phyloP scores from a whole-genome alignment of 306 rosid species.

The Purshia tridentata region DNA sequence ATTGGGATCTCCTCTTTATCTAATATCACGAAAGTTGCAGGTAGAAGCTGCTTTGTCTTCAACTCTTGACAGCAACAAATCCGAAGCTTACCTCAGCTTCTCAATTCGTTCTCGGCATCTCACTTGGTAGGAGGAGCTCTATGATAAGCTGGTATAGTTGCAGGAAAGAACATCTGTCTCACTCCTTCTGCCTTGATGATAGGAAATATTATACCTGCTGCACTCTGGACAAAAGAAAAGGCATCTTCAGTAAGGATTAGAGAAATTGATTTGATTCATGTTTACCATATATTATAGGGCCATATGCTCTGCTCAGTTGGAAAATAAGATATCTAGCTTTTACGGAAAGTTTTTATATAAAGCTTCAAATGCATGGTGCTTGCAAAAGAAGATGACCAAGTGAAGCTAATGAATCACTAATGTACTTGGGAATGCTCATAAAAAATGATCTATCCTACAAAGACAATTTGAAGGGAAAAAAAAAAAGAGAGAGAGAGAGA shows the following conservation, averaged over 20 bases:
- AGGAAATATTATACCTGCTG: slow-evolving; percentile 50
- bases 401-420: too few relatives aligned
- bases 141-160: slow-evolving; percentile 35
- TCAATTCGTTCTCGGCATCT: slow-evolving; percentile 1
- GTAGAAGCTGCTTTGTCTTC: background rate
- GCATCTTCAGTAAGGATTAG: background rate
- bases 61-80: background rate
- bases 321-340: background rate
- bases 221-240: slow-evolving; percentile 36
- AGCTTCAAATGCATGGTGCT: background rate
- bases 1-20: background rate
- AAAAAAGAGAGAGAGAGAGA: too few relatives aligned
- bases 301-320: background rate
- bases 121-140: slow-evolving; percentile 25
- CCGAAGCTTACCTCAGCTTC: background rate
- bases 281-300: background rate
- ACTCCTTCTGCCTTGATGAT: slow-evolving; percentile 58
- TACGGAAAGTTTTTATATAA: background rate
- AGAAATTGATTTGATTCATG: background rate
- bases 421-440: background rate
- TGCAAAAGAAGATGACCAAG: background rate
- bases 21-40: background rate
- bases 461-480: too few relatives aligned
- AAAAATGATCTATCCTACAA: background rate
- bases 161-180: slow-evolving; percentile 45